Evolutionary conservation across 208 protist species (phyloP), one percentile per base, ranked within the genome.

Genomic region (Acanthamoeba royreba): DNA sequence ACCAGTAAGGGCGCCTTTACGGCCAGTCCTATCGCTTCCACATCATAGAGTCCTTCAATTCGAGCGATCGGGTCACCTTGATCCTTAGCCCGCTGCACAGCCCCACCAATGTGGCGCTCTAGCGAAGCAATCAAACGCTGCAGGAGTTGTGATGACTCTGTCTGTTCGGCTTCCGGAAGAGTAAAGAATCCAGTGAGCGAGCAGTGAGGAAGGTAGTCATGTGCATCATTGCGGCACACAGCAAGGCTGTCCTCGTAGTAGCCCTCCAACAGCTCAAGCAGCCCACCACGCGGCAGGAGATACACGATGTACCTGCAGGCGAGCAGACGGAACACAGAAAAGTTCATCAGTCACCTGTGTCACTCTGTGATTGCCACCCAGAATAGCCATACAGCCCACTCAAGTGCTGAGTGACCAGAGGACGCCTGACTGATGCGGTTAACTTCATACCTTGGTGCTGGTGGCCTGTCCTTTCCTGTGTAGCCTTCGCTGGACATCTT

Each of bases 201-300:
- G 74, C 74, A 85, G 74, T 85, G 74, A 3, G 74, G 74, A 3
- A 85, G 74, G 43, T 85, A 85, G 74, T 85, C 74, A 45, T 85
- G 74, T 17, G 74, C 74, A 33, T 85, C 74, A n/a, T 85, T 85
- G 74, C n/a, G 31, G 74, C 17, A 35, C 22, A 35, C 25, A 2
- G 19, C 28, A 2, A 15, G 43, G 11, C 43, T 38, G 43, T 53
- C 43, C 43, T 53, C 28, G 5, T 53, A 17, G 28, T 40, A 85
- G 3, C n/a, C 22, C 74, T 85, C 74, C 42, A 85, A 31, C 8
- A 85, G 22, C 5, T 22, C 74, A 33, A 55, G 53, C 0, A 53
- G 74, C 43, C 53, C 74, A 28, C 74, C 74, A 22, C 53, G 38
- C 15, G 74, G 74, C 4, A 85, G 28, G 15, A 85, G 74, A 17